Evolutionary conservation across 176 grass and related monocot genomes (phyloP).

Genomic region (Dendrocalamus sinicus): DNA sequence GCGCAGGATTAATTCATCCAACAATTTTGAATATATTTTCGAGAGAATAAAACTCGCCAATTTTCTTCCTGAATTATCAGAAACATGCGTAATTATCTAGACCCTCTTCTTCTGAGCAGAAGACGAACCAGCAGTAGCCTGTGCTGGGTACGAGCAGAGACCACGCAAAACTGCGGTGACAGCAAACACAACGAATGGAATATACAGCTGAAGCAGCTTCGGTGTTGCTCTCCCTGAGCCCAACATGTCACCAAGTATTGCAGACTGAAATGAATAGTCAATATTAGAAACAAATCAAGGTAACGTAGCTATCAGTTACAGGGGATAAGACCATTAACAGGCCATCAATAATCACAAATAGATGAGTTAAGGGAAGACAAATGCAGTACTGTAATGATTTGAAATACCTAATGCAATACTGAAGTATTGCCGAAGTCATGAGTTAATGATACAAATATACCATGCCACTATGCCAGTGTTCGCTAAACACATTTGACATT

Average conservation of each 20-base stretch:
- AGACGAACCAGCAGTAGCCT: neutral
- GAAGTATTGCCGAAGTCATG: neutral
- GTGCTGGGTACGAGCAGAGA: conserved; percentile 27
- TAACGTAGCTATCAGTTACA: neutral
- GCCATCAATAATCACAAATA: neutral
- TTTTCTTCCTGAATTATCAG: neutral
- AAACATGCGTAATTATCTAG: conserved; percentile 33
- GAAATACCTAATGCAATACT: neutral
- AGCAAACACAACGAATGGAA: conserved; percentile 51
- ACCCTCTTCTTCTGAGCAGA: conserved; percentile 61
- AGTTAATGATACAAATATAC: no score
- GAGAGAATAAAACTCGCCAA: neutral
- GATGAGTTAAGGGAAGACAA: neutral
- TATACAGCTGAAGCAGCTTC: conserved; percentile 62
- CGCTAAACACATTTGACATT: neutral
- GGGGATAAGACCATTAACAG: neutral
- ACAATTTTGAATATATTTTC: neutral
- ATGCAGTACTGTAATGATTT: neutral
- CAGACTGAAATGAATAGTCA: conserved; percentile 51
- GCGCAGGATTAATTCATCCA: no score
- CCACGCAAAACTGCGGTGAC: conserved; percentile 54
- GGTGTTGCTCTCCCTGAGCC: conserved; percentile 67
- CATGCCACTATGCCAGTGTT: neutral
- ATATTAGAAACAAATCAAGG: neutral
- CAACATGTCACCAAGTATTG: conserved; percentile 61